A percentile compares a stretch with the other conserved stretches of the same genome.
These are phyloP conservation scores for Talaromyces sp. DNA, from an alignment of 2,329 filamentous ascomycete genomes.

Conservation along the genomic window DNA sequence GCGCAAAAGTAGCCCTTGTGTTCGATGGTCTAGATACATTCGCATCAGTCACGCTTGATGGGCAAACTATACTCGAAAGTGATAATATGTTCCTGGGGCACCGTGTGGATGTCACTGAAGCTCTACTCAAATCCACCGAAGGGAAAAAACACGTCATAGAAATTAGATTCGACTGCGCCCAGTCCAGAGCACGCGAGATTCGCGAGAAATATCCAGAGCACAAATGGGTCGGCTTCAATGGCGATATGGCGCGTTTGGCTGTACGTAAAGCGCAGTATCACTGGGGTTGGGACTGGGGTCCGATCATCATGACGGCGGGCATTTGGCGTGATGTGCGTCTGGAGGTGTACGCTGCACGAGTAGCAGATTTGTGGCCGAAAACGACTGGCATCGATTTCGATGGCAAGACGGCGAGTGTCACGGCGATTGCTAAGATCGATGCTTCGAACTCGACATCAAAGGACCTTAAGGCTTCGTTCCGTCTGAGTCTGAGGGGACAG, in stretches of 20 bases:
- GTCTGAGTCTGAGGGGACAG: background rate
- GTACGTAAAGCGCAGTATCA: conserved; percentile 66
- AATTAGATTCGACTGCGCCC: conserved; percentile 50
- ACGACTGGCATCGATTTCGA: conserved; percentile 39
- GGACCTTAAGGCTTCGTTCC: conserved; percentile 11
- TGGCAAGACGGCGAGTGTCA: conserved; percentile 38
- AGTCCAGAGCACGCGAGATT: conserved; percentile 43
- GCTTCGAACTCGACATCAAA: conserved; percentile 21
- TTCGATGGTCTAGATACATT: conserved; percentile 81
- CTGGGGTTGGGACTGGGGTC: conserved; percentile 69
- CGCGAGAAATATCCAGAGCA: conserved; percentile 43
- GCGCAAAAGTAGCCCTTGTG: conserved; percentile 48
- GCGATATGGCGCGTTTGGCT: conserved; percentile 45
- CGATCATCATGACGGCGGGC: conserved; percentile 59
- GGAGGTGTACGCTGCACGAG: conserved; percentile 12
- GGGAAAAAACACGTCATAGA: conserved; percentile 42
- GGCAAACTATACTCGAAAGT: conserved; percentile 61
- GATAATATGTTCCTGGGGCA: conserved; percentile 79
- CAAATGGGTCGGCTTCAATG: conserved; percentile 47
- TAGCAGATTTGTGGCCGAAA: conserved; percentile 51
- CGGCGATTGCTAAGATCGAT: conserved; percentile 36
- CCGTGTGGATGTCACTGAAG: conserved; percentile 61
- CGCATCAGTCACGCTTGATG: conserved; percentile 68
- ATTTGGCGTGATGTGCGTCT: conserved; percentile 62
- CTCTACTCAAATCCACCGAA: conserved; percentile 38